Base-by-base conservation (phyloP, 2,329 filamentous ascomycete genomes). In the Teratosphaeria destructans region DNA sequence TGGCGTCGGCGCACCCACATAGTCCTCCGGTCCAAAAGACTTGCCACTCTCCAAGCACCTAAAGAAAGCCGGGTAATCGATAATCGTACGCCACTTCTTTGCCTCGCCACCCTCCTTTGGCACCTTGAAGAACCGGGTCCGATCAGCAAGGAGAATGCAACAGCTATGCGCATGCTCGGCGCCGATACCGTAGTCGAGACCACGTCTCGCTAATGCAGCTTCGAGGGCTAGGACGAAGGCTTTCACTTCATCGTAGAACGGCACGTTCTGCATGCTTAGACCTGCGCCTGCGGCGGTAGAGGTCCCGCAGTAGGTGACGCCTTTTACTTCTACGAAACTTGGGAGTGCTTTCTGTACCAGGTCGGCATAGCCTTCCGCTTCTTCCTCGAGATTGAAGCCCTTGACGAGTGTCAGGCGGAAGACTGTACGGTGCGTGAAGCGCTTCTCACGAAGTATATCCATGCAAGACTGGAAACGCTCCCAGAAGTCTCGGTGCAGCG, bases 161-260 rank as follows among this genome's bases (percentile, higher is more conserved):
- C 94, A 97, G 70, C 88, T 94, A 76, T 97, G 93, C 1, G 90
- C 90, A 71, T 97, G 93, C 76, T 97, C 94, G 1, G 93, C 94
- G 0, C 89, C 93, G 66, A 97, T 93, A 19, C 93, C 93, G 68
- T 97, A 97, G 1, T 79, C 80, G 6, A 97, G 78, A 0, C 89
- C 90, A 49, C 89, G 81, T 56, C 80, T 79, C 43, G 79, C 77
- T 12, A 97, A 78, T 62, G 88, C 86, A 37, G 77, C 76, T 63
- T 92, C 85, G 0, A 96, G 81, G 0, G 87, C 86, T 47, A 82
- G 81, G 10, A 95, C 91, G 70, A 96, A 97, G 2, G 86, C 84
- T 39, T 83, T 83, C 2, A 96, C 89, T 75, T 96, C 93, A 72
- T 88, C 87, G 76, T 96, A 97, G 71, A 96, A 97, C 0, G 93